These are phyloP conservation scores for Salix udensis DNA, from an alignment of 345 rosid species.

Conservation along the genomic window DNA sequence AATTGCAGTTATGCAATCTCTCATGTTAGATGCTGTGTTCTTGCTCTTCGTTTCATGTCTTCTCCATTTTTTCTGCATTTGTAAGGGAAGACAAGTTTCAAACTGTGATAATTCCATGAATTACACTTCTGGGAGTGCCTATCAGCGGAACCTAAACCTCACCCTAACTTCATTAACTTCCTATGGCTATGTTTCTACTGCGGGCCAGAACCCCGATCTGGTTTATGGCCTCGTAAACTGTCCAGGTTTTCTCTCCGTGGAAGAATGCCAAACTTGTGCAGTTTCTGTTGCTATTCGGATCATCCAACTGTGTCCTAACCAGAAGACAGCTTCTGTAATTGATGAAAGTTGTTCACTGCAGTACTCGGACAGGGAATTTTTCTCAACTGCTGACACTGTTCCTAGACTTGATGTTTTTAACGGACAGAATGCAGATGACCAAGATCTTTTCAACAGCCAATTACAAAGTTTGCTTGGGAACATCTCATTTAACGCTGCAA, in stretches of 20 bases:
- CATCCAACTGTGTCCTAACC: conserved; percentile 18
- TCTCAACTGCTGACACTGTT: neutral
- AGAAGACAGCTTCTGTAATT: conserved; percentile 24
- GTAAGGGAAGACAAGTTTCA: neutral
- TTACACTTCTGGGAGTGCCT: conserved; percentile 26
- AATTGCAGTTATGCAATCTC: conserved; percentile 3
- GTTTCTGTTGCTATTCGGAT: conserved; percentile 7
- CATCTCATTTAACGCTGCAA: conserved; percentile 24
- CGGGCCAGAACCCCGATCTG: conserved; percentile 8
- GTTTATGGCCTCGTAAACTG: conserved; percentile 32
- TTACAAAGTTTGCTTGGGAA: conserved; percentile 16
- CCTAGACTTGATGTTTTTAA: neutral
- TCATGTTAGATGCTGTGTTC: neutral
- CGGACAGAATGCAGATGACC: neutral
- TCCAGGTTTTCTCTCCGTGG: conserved; percentile 17
- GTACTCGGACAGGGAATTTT: conserved; percentile 29
- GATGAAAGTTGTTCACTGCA: conserved; percentile 21
- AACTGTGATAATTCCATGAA: conserved; percentile 11
- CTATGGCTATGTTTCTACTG: conserved; percentile 14
- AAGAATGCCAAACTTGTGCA: conserved; percentile 30
- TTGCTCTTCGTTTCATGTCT: conserved; percentile 2
- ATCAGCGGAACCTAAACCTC: conserved; percentile 19
- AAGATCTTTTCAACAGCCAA: conserved; percentile 13
- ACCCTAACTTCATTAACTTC: conserved; percentile 21
- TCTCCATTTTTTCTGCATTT: neutral